Percentiles rank a stretch among this genome's conserved stretches.
These are phyloP conservation scores for Eurotiales sp. DNA, from an alignment of 2,329 filamentous ascomycete species.

Conservation along the genomic window DNA sequence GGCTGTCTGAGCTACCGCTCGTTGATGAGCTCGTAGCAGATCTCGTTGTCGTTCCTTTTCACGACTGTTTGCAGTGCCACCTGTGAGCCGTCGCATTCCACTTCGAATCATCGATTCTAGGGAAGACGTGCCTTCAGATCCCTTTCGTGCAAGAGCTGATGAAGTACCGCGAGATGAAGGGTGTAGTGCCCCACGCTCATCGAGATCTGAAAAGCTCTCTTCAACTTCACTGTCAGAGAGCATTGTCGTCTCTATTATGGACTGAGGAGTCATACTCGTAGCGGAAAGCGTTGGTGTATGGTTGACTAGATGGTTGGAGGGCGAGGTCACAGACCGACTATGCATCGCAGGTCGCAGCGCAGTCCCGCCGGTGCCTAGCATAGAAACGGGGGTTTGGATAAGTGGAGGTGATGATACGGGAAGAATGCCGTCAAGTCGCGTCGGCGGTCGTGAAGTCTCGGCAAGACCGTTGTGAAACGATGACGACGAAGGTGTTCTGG, in stretches of 20 bases:
- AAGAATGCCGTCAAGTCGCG: slow-evolving; percentile 43
- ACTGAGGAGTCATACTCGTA: slow-evolving; percentile 2
- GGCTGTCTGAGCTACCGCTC: slow-evolving; percentile 35
- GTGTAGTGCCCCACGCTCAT: slow-evolving; percentile 55
- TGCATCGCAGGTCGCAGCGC: slow-evolving; percentile 65
- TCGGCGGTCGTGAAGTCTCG: slow-evolving; percentile 62
- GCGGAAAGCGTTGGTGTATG: slow-evolving; percentile 11
- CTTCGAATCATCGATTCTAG: slow-evolving; percentile 44
- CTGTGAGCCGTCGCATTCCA: slow-evolving; percentile 46
- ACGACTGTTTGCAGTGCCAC: slow-evolving; percentile 36
- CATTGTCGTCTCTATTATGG: slow-evolving; percentile 54
- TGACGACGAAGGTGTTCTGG: slow-evolving; percentile 64
- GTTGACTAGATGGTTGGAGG: slow-evolving; percentile 51
- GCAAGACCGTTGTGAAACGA: slow-evolving; percentile 87
- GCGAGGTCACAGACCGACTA: slow-evolving; percentile 79
- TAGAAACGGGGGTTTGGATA: slow-evolving; percentile 41
- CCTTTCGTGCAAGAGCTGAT: slow-evolving; percentile 27
- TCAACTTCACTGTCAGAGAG: slow-evolving; percentile 75
- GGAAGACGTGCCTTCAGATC: slow-evolving; percentile 40
- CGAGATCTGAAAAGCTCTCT: slow-evolving; percentile 75
- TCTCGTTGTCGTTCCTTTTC: slow-evolving; percentile 46
- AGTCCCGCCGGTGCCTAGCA: slow-evolving; percentile 29
- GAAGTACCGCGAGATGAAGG: slow-evolving; percentile 21
- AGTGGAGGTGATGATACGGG: slow-evolving; percentile 38
- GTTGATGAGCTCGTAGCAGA: slow-evolving; percentile 40